Percentiles rank a stretch among this genome's conserved stretches.
phyloP scores from a whole-genome alignment of 1,284 basidiomycete genomes.

The Ceratobasidium sp. region DNA sequence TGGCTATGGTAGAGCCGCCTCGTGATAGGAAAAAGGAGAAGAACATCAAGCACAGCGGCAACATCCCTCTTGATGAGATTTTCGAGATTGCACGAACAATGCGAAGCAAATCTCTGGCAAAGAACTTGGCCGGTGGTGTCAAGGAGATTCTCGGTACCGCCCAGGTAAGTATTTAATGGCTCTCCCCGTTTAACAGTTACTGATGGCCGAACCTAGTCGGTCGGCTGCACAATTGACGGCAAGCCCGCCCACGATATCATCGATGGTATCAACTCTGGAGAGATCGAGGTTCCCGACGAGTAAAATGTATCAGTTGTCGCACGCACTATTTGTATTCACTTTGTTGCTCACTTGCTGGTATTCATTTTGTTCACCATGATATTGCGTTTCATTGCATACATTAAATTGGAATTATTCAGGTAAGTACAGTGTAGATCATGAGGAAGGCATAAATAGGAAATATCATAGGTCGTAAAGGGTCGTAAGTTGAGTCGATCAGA shows the following conservation, averaged over 20 bases:
- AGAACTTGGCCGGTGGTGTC: constrained; percentile 86
- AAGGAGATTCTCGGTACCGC: constrained; percentile 96
- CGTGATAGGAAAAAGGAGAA: constrained; percentile 99
- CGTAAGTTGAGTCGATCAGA: background rate
- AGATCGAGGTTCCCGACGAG: constrained; percentile 94
- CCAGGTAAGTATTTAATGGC: constrained; percentile 61
- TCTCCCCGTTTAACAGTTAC: background rate
- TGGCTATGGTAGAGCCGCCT: constrained; percentile 81
- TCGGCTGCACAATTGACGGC: constrained; percentile 98
- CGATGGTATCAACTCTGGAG: constrained; percentile 93
- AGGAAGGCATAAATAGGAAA: background rate
- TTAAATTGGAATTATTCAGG: background rate
- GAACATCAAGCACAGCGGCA: constrained; percentile 98
- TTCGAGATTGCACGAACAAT: constrained; percentile 96
- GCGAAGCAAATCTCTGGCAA: constrained; percentile 94
- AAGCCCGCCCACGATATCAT: constrained; percentile 94
- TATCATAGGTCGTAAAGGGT: constrained; percentile 5
- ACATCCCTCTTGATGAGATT: constrained; percentile 96
- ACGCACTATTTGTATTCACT: constrained; percentile 33
- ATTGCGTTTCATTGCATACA: too few relatives aligned
- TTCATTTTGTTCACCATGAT: constrained; percentile 24
- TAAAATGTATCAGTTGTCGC: constrained; percentile 55
- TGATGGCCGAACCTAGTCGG: constrained; percentile 51
- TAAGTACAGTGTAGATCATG: background rate
- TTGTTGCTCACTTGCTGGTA: constrained; percentile 31